Conservation (phyloP, 2,329 filamentous ascomycete genomes). For the Rhynchosporium graminicola region DNA sequence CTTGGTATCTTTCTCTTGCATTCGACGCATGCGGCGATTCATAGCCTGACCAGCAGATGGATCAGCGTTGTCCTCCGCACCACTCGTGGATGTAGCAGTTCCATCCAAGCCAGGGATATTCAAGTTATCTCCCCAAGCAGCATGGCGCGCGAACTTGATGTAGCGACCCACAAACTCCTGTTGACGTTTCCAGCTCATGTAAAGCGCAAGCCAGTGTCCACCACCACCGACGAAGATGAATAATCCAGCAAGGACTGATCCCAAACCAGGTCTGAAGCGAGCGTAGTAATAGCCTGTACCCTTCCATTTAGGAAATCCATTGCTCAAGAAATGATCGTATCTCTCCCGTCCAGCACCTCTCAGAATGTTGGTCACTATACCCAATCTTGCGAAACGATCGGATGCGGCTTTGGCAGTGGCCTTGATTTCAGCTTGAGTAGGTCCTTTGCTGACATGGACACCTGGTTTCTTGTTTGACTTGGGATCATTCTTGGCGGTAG, state of each 20-base stretch:
- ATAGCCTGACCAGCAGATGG: conserved; percentile 53
- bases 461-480: conserved; percentile 56
- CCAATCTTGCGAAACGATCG: conserved; percentile 80
- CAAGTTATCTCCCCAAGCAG: conserved; percentile 85
- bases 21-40: conserved; percentile 84
- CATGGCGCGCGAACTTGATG: conserved; percentile 82
- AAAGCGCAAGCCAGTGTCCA: conserved; percentile 82
- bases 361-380: conserved; percentile 83
- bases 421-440: conserved; percentile 73
- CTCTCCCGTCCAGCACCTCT: conserved; percentile 77
- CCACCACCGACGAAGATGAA: conserved; percentile 82
- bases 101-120: conserved; percentile 68
- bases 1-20: conserved; percentile 82
- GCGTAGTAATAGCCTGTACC: conserved; percentile 98
- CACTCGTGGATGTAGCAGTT: conserved; percentile 47
- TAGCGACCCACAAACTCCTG: conserved; percentile 89
- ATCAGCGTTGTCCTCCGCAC: conserved; percentile 50
- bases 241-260: conserved; percentile 77
- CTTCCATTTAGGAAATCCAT: conserved; percentile 96
- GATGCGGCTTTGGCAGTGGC: conserved; percentile 78
- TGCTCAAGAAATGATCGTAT: conserved; percentile 90
- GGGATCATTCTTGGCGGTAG: conserved; percentile 53
- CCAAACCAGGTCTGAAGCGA: conserved; percentile 86
- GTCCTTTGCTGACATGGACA: conserved; percentile 68
- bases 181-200: conserved; percentile 87